Evolutionary conservation across 176 grass and related monocot genomes (phyloP).

Genomic region (Carex myosuroides): DNA sequence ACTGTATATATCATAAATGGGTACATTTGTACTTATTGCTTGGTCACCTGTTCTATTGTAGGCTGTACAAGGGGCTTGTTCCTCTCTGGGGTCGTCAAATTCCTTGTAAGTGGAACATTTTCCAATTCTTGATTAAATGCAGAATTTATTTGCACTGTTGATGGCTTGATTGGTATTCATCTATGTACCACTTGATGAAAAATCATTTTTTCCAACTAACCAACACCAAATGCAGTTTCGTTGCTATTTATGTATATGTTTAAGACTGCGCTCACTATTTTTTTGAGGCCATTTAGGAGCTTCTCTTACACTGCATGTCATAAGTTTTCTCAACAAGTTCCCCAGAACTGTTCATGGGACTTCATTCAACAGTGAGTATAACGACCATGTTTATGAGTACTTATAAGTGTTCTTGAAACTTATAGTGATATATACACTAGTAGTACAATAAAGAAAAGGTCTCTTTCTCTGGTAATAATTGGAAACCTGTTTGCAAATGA

Average conservation of each 20-base stretch:
- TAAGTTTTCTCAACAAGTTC: background rate
- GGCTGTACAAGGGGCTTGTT: constrained; percentile 84
- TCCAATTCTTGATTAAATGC: background rate
- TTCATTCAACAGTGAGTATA: background rate
- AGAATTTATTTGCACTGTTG: background rate
- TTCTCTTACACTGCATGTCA: background rate
- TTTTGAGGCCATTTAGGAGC: background rate
- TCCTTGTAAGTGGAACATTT: constrained; percentile 58
- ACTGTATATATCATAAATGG: background rate
- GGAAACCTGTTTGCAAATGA: background rate
- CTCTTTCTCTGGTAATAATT: background rate
- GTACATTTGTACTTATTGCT: constrained; percentile 8
- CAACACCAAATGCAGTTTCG: background rate
- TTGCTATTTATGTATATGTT: background rate
- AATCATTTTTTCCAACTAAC: background rate
- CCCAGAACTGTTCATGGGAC: background rate
- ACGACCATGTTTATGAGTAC: background rate
- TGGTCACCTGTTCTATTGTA: constrained; percentile 35
- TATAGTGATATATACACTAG: background rate
- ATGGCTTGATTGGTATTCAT: background rate
- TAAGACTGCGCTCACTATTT: background rate
- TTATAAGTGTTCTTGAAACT: background rate
- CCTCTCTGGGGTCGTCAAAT: constrained; percentile 90
- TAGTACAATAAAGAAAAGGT: background rate
- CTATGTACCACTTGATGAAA: background rate